phyloP scores from a whole-genome alignment of 768 basidiomycete genomes.

The Boletus tylopilopsis region DNA sequence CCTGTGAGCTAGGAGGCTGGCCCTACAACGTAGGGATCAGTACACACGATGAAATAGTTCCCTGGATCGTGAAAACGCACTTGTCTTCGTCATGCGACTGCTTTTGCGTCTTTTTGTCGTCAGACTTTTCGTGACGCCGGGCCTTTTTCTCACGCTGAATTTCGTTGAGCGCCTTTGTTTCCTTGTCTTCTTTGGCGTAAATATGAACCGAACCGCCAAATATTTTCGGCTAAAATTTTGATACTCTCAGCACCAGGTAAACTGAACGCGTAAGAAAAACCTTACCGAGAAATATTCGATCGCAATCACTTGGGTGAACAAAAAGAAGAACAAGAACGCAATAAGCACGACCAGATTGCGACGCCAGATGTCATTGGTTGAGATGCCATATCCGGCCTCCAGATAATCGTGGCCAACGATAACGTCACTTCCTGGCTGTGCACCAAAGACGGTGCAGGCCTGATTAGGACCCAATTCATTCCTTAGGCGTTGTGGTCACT shows the following conservation, averaged over 20 bases:
- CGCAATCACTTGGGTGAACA: constrained; percentile 61
- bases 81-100: constrained; percentile 14
- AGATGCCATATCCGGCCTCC: constrained; percentile 47
- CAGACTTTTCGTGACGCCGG: constrained; percentile 32
- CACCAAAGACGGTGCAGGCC: constrained; percentile 74
- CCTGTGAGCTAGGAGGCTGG: constrained; percentile 1
- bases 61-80: constrained; percentile 5
- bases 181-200: constrained; percentile 55
- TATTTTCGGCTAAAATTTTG: constrained; percentile 27
- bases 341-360: constrained; percentile 68
- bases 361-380: constrained; percentile 54
- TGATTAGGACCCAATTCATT: constrained; percentile 60
- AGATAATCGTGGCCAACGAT: constrained; percentile 66
- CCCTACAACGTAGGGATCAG: constrained; percentile 6
- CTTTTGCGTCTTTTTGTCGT: constrained; percentile 24
- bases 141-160: constrained; percentile 51
- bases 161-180: constrained; percentile 53
- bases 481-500: constrained; percentile 37
- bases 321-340: constrained; percentile 68
- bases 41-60: background rate
- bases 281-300: constrained; percentile 63
- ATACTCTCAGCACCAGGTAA: background rate
- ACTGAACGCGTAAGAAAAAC: constrained; percentile 9
- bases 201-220: constrained; percentile 45
- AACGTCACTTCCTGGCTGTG: constrained; percentile 47